Percentiles rank a stretch among this genome's conserved stretches.
Conservation (phyloP, 345 rosid genomes). For the Balakata baccata region DNA sequence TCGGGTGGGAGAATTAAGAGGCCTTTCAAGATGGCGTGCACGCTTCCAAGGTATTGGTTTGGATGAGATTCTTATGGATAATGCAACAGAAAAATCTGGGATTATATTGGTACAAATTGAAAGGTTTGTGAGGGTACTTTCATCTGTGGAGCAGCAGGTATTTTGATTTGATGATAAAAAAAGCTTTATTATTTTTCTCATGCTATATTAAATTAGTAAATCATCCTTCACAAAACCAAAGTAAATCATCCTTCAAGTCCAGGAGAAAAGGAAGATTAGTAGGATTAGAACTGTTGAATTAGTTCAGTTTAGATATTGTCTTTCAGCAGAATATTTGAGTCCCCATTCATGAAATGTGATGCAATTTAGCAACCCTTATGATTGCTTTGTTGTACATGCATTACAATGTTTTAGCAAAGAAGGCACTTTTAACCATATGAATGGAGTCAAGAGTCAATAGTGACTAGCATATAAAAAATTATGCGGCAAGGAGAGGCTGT, state of each 20-base stretch:
- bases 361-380: too few species aligned
- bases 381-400: too few species aligned
- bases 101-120: constrained; percentile 80
- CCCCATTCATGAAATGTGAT: not conserved
- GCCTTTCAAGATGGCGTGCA: constrained; percentile 92
- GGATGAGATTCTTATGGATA: constrained; percentile 62
- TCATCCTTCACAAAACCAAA: too few species aligned
- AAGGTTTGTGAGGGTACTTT: constrained; percentile 72
- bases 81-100: constrained; percentile 74
- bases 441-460: not conserved
- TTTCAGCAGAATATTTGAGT: not conserved
- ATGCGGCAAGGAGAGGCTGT: not conserved
- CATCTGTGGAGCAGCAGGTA: constrained; percentile 85
- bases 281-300: constrained; percentile 8
- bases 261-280: not conserved
- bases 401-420: not conserved
- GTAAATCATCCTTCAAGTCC: not conserved
- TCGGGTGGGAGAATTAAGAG: constrained; percentile 90
- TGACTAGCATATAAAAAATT: not conserved
- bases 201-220: not conserved
- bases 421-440: not conserved
- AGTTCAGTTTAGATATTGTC: not conserved
- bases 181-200: not conserved
- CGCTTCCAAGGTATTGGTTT: constrained; percentile 69
- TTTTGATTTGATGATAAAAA: constrained; percentile 12